phyloP scores from a whole-genome alignment of 495 filamentous ascomycete genomes.

The Bacidia rubella region DNA sequence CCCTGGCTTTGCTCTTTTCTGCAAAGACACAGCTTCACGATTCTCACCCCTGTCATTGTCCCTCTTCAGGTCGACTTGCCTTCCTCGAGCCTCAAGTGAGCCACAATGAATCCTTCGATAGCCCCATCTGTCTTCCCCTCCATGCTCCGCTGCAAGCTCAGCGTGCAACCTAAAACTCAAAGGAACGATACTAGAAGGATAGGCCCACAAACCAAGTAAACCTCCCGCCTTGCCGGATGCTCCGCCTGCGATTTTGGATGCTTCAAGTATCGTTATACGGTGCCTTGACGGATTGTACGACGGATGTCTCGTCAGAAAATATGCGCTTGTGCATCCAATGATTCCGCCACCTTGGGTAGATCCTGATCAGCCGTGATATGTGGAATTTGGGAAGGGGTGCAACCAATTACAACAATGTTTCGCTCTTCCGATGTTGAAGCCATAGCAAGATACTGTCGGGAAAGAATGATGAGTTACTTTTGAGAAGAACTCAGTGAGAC shows the following conservation, averaged over 20 bases:
- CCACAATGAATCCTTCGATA: conserved; percentile 72
- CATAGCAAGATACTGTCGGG: not conserved
- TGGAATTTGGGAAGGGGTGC: not conserved
- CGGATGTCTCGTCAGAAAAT: conserved; percentile 83
- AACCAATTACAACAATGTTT: conserved; percentile 46
- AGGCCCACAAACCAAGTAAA: conserved; percentile 83
- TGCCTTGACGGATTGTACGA: conserved; percentile 63
- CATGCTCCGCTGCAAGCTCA: conserved; percentile 73
- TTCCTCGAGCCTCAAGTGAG: conserved; percentile 48
- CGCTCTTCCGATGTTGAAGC: conserved; percentile 25
- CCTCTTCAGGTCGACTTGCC: conserved; percentile 25
- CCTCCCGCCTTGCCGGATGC: conserved; percentile 95
- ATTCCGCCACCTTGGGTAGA: conserved; percentile 65
- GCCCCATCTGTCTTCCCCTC: conserved; percentile 72
- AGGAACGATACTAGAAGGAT: conserved; percentile 72
- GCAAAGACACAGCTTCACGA: conserved; percentile 38
- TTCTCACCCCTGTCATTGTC: conserved; percentile 19
- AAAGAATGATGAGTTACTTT: not conserved
- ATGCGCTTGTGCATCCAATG: conserved; percentile 86
- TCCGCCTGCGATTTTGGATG: conserved; percentile 72
- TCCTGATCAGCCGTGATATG: not conserved
- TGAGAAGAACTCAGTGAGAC: not conserved
- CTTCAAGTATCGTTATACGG: conserved; percentile 79
- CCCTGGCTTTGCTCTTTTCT: conserved; percentile 58
- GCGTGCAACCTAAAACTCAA: conserved; percentile 75